Percentiles rank a stretch among this genome's conserved stretches.
Conservation (phyloP, 2,329 filamentous ascomycete genomes). For the Exophiala mesophila region DNA sequence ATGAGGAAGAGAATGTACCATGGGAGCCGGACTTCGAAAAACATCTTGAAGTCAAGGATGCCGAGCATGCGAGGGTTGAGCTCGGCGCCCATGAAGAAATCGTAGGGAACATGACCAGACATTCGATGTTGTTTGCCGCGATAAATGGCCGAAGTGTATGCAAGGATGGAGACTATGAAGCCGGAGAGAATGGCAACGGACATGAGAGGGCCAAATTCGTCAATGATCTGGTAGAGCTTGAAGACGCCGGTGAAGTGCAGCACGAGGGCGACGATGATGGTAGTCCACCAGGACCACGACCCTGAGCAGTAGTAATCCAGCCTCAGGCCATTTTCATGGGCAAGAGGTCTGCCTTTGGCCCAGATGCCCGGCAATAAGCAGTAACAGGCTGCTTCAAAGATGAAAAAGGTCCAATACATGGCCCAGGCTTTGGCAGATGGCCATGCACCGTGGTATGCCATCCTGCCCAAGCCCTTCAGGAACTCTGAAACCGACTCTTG, state of each 20-base stretch:
- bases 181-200: slow-evolving; percentile 89
- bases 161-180: slow-evolving; percentile 73
- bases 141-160: slow-evolving; percentile 76
- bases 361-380: slow-evolving; percentile 81
- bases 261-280: slow-evolving; percentile 62
- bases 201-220: slow-evolving; percentile 91
- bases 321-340: slow-evolving; percentile 76
- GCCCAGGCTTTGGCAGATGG: slow-evolving; percentile 77
- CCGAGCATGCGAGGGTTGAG: slow-evolving; percentile 81
- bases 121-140: slow-evolving; percentile 86
- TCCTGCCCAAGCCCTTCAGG: slow-evolving; percentile 60
- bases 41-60: slow-evolving; percentile 89
- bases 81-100: slow-evolving; percentile 89
- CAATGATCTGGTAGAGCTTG: slow-evolving; percentile 84
- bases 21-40: slow-evolving; percentile 85
- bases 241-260: slow-evolving; percentile 82
- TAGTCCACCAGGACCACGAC: slow-evolving; percentile 80
- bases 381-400: slow-evolving; percentile 80
- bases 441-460: slow-evolving; percentile 80
- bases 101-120: slow-evolving; percentile 75
- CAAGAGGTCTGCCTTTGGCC: slow-evolving; percentile 80
- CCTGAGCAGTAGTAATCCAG: slow-evolving; percentile 93
- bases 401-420: slow-evolving; percentile 91
- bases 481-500: slow-evolving; percentile 70
- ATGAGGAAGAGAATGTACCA: slow-evolving; percentile 87